phyloP scores from a whole-genome alignment of 108 stramenopile species.

The Stephanodiscus triporus region DNA sequence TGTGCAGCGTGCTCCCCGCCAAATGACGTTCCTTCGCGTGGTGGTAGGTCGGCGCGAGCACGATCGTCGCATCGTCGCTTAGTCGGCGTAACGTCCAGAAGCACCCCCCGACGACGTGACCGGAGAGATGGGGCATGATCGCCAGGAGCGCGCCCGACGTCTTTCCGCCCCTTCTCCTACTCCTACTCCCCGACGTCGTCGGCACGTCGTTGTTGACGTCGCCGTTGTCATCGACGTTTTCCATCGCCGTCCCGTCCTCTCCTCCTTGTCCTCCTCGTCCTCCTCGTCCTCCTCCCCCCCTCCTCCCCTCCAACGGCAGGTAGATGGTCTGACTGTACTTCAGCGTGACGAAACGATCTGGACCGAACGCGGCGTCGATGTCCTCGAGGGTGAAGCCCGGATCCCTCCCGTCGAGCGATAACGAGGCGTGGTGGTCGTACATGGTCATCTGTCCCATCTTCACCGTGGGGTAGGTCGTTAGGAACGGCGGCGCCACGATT shows the following conservation, averaged over 20 bases:
- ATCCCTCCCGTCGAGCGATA: constrained; percentile 71
- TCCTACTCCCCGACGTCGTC: too few relatives aligned
- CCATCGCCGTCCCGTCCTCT: neutral
- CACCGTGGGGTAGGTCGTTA: constrained; percentile 91
- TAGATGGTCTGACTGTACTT: constrained; percentile 90
- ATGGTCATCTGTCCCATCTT: constrained; percentile 98
- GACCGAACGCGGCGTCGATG: constrained; percentile 81
- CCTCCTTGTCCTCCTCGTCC: constrained; percentile 14
- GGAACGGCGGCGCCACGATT: constrained; percentile 66
- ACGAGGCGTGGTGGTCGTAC: constrained; percentile 89
- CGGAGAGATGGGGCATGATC: constrained; percentile 83
- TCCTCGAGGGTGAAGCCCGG: constrained; percentile 87
- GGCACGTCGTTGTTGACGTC: too few relatives aligned
- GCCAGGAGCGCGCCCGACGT: constrained; percentile 33
- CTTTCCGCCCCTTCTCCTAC: neutral
- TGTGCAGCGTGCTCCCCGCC: constrained; percentile 71
- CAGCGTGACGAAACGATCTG: constrained; percentile 64
- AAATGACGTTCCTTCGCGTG: constrained; percentile 87
- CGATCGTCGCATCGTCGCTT: constrained; percentile 80
- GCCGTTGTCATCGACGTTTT: neutral
- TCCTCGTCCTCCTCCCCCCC: neutral
- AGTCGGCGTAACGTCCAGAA: constrained; percentile 71
- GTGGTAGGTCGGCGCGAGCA: constrained; percentile 73
- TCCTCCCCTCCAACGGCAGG: constrained; percentile 41
- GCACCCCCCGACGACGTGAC: constrained; percentile 90